Evolutionary conservation across 1,284 basidiomycete species (phyloP).

Genomic region (Heterobasidion irregulare): DNA sequence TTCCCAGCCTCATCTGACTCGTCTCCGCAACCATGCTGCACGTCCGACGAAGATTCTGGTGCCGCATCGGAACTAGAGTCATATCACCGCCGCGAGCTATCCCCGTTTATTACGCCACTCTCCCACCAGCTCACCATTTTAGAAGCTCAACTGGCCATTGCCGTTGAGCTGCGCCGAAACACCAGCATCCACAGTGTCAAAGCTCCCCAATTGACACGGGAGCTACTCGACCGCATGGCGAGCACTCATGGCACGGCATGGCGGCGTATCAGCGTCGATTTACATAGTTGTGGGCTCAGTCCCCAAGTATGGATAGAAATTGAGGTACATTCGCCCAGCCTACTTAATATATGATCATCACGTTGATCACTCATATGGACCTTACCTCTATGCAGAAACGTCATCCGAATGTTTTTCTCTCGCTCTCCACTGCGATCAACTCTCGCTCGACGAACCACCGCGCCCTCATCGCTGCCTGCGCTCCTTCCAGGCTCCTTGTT

Average conservation of each 20-base stretch:
- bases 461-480: constrained; percentile 49
- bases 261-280: constrained; percentile 57
- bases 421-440: constrained; percentile 74
- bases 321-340: constrained; percentile 37
- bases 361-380: not conserved
- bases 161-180: constrained; percentile 61
- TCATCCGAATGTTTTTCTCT: constrained; percentile 67
- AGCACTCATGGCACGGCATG: constrained; percentile 42
- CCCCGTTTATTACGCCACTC: constrained; percentile 63
- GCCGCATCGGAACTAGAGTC: constrained; percentile 12
- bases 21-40: not conserved
- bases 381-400: constrained; percentile 35
- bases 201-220: constrained; percentile 52
- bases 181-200: constrained; percentile 79
- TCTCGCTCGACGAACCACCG: constrained; percentile 51
- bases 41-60: not conserved
- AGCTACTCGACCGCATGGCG: constrained; percentile 49
- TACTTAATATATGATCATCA: not conserved
- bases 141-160: constrained; percentile 72
- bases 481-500: constrained; percentile 56
- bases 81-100: constrained; percentile 36
- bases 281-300: constrained; percentile 75
- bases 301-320: constrained; percentile 57
- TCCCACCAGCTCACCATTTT: constrained; percentile 66
- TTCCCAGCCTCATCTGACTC: constrained; percentile 31